Conservation (phyloP, 306 rosid genomes). For the Gynostemma pentaphyllum region DNA sequence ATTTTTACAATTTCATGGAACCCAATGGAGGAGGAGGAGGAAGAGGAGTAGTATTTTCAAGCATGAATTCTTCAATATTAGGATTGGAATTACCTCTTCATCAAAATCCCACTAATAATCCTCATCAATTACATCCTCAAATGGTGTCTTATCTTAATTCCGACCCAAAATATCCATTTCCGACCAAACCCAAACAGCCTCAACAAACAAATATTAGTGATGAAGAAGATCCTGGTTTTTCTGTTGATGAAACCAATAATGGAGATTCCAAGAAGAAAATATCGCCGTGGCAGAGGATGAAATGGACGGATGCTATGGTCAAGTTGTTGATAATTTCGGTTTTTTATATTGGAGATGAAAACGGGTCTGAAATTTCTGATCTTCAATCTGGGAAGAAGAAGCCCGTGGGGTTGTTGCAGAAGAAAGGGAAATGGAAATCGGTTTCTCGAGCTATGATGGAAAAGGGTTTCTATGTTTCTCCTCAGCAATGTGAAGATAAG, state of each 20-base stretch:
- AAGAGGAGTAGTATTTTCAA: constrained; percentile 28
- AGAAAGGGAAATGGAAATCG: constrained; percentile 96
- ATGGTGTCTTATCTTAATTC: constrained; percentile 38
- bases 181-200: constrained; percentile 32
- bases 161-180: constrained; percentile 27
- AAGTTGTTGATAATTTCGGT: constrained; percentile 80
- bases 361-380: constrained; percentile 42
- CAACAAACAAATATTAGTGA: constrained; percentile 35
- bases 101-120: constrained; percentile 32
- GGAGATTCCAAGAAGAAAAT: constrained; percentile 53
- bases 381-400: constrained; percentile 44
- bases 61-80: constrained; percentile 37
- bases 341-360: constrained; percentile 81
- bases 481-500: constrained; percentile 95
- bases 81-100: constrained; percentile 53
- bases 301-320: constrained; percentile 90
- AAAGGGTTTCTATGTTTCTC: constrained; percentile 78
- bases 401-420: constrained; percentile 53
- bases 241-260: constrained; percentile 29
- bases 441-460: constrained; percentile 95
- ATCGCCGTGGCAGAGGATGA: constrained; percentile 97
- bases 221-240: constrained; percentile 53
- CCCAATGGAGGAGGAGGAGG: constrained; percentile 12
- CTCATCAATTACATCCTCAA: constrained; percentile 38
- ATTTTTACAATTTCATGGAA: constrained; percentile 32